Base-by-base conservation (phyloP, 345 rosid genomes). In the Euphorbia pulcherrima region DNA sequence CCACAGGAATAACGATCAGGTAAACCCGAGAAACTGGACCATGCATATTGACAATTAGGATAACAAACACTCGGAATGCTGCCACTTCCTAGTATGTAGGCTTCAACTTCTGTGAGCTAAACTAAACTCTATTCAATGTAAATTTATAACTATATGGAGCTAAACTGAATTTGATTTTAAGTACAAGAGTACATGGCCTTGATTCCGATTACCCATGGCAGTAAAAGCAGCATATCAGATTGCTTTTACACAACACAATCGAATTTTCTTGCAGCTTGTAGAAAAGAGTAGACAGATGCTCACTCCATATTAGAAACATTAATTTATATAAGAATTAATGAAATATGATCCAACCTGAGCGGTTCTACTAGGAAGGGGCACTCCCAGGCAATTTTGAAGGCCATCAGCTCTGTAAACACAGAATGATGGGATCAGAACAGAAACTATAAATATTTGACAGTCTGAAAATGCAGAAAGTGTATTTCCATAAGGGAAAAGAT, bases 361-460 rank as follows among this genome's bases (percentile, higher is more conserved):
- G 74, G 92, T 89, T 79, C 97, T 85, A 82, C 87, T 79, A 46
- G 97, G 97, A 64, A 94, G 75, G 79, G 78, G 81, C 68, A 89
- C 83, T 75, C 88, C 90, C 73, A 91, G 77, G 92, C 90, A 88
- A 73, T 84, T 83, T 70, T 76, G 81, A 51, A 78, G 83, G 71
- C 96, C 88, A 77, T 91, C 97, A 77, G 75, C 85, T 76, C 99
- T 94, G 87, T 65, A 33, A 33, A 72, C 17, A 81, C 28, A 58
- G 66, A 28, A 57, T 35, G 30, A 68, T 35, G 58, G 75, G 39
- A n/a, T 35, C 60, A 68, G 67, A 28, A 59, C 9, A 60, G 39
- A 60, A 30, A 18, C 48, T n/a, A 26, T 60, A 10, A 61, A 60
- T 47, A 46, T 53, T 50, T 55, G 37, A 40, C 58, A 41, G 39